These are phyloP conservation scores for Saccharum officinarum DNA, from an alignment of 176 grass and related monocot genomes.

Conservation along the genomic window DNA sequence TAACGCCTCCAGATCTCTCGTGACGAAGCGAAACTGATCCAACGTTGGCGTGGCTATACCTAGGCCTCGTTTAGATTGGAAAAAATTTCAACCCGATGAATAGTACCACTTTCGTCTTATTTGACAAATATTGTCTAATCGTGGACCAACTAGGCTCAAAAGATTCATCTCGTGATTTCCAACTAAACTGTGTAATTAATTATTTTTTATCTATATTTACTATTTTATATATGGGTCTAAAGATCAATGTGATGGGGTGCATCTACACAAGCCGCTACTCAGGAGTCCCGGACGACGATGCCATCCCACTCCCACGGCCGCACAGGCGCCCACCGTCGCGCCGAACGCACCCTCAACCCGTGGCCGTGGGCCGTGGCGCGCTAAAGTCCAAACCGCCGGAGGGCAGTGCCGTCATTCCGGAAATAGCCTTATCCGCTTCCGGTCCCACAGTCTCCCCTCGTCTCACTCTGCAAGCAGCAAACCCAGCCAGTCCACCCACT, in stretches of 20 bases:
- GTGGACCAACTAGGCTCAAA: no score
- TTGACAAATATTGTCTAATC: no score
- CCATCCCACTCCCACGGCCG: not conserved
- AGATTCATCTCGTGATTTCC: no score
- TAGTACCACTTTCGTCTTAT: no score
- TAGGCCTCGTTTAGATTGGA: no score
- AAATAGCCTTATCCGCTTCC: constrained; percentile 51
- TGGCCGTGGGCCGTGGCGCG: not conserved
- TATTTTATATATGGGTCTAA: no score
- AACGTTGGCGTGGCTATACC: not conserved
- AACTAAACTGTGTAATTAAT: no score
- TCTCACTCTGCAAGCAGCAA: not conserved
- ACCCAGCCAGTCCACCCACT: not conserved
- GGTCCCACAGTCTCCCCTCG: not conserved
- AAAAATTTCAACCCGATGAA: no score
- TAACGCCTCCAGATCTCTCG: not conserved
- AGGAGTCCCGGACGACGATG: not conserved
- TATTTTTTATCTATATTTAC: no score
- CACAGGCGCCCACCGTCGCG: not conserved
- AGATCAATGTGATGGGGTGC: no score
- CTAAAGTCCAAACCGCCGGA: not conserved
- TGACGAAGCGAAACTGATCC: not conserved
- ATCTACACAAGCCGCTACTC: no score
- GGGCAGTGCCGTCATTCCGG: constrained; percentile 37
- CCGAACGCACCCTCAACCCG: not conserved